These are phyloP conservation scores for Solioccasus polychromus DNA, from an alignment of 768 basidiomycete genomes.

Conservation along the genomic window DNA sequence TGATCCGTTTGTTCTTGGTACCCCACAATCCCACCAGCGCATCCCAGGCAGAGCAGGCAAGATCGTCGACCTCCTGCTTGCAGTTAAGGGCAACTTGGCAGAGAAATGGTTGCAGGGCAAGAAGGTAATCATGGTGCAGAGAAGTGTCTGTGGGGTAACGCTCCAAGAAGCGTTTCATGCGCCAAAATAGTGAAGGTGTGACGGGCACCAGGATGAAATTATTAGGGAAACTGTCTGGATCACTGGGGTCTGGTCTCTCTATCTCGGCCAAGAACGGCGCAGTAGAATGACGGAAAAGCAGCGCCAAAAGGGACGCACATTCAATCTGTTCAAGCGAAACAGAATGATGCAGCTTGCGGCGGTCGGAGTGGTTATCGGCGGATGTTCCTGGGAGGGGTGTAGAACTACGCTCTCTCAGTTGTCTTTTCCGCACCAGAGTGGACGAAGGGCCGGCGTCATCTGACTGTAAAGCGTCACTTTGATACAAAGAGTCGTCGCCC, in stretches of 20 bases:
- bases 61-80: constrained; percentile 51
- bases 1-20: constrained; percentile 70
- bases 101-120: constrained; percentile 65
- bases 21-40: constrained; percentile 69
- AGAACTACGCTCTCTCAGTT: constrained; percentile 18
- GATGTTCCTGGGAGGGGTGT: constrained; percentile 17
- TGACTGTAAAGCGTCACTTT: constrained; percentile 30
- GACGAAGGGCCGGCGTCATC: constrained; percentile 33
- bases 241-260: constrained; percentile 19
- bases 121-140: constrained; percentile 72
- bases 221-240: constrained; percentile 34
- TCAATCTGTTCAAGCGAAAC: constrained; percentile 65
- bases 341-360: constrained; percentile 25
- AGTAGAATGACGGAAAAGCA: constrained; percentile 55
- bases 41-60: constrained; percentile 64
- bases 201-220: constrained; percentile 15
- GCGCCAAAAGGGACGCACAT: constrained; percentile 59
- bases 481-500: constrained; percentile 31
- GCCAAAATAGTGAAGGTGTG: constrained; percentile 51
- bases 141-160: constrained; percentile 72
- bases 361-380: constrained; percentile 21
- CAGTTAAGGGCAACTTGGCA: constrained; percentile 77
- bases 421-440: constrained; percentile 28
- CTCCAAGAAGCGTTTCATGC: constrained; percentile 61
- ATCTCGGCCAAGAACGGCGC: constrained; percentile 54